These are phyloP conservation scores for Neonectria neomacrospora DNA, from an alignment of 2,329 filamentous ascomycete species.

Conservation along the genomic window DNA sequence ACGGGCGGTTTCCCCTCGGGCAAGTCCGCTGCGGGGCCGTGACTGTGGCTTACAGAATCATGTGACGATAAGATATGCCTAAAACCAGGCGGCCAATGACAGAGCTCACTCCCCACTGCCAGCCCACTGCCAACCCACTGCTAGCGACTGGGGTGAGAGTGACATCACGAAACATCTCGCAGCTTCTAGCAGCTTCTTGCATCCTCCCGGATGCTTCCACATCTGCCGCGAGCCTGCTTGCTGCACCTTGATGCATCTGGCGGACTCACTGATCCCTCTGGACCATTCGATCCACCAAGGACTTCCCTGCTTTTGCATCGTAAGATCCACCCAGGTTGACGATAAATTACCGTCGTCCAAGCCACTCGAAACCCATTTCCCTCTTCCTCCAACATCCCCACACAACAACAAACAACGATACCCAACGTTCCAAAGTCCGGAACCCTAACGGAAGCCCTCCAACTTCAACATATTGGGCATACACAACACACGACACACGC, in stretches of 20 bases:
- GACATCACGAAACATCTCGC: conserved; percentile 50
- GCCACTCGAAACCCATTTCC: conserved; percentile 17
- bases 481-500: conserved; percentile 12
- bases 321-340: conserved; percentile 38
- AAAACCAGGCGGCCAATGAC: conserved; percentile 32
- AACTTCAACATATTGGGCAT: conserved; percentile 27
- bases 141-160: conserved; percentile 34
- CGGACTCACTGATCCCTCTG: conserved; percentile 33
- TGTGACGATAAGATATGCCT: conserved; percentile 43
- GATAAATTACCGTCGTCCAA: conserved; percentile 41
- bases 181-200: conserved; percentile 47
- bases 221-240: conserved; percentile 41
- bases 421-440: conserved; percentile 38
- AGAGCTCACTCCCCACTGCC: conserved; percentile 35
- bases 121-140: conserved; percentile 39
- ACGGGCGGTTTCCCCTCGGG: background rate
- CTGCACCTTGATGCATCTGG: conserved; percentile 38
- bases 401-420: conserved; percentile 36
- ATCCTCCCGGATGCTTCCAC: conserved; percentile 43
- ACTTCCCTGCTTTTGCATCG: conserved; percentile 33
- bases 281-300: conserved; percentile 29
- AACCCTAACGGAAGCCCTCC: conserved; percentile 34
- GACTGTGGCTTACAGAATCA: conserved; percentile 30
- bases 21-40: conserved; percentile 9
- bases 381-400: conserved; percentile 25